A percentile compares a stretch with the other conserved stretches of the same genome.
Evolutionary conservation across 768 basidiomycete genomes (phyloP).

Genomic region (Hygrocybe coccinea): DNA sequence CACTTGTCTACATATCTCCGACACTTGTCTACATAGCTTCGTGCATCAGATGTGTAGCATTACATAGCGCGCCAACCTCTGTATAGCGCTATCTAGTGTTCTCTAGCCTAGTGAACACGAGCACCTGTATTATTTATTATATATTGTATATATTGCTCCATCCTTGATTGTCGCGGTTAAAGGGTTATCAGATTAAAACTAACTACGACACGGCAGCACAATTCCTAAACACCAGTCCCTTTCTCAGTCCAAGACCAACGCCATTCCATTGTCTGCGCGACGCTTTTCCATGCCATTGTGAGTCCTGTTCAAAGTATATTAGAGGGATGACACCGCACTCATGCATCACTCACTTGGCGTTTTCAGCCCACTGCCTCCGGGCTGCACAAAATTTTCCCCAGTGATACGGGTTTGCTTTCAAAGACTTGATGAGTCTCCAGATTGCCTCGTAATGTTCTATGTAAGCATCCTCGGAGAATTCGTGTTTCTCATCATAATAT

Average conservation of each 20-base stretch:
- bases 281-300: neutral
- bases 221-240: too few species aligned
- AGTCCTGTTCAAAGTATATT: neutral
- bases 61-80: neutral
- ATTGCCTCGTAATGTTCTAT: neutral
- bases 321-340: neutral
- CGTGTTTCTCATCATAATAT: neutral
- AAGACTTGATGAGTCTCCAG: neutral
- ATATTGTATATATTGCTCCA: too few species aligned
- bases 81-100: too few species aligned
- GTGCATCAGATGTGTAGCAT: neutral
- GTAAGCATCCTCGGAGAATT: neutral
- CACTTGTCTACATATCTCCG: neutral
- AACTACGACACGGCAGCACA: too few species aligned
- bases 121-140: too few species aligned
- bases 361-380: neutral
- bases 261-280: neutral
- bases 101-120: too few species aligned
- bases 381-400: conserved; percentile 2
- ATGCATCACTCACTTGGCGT: neutral
- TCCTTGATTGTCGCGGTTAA: too few species aligned
- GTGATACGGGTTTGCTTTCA: neutral
- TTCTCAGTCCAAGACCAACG: neutral
- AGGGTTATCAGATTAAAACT: too few species aligned
- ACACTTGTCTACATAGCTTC: neutral